Base-by-base conservation (phyloP, 1,284 basidiomycete genomes). In the Cutaneotrichosporon cutaneum region DNA sequence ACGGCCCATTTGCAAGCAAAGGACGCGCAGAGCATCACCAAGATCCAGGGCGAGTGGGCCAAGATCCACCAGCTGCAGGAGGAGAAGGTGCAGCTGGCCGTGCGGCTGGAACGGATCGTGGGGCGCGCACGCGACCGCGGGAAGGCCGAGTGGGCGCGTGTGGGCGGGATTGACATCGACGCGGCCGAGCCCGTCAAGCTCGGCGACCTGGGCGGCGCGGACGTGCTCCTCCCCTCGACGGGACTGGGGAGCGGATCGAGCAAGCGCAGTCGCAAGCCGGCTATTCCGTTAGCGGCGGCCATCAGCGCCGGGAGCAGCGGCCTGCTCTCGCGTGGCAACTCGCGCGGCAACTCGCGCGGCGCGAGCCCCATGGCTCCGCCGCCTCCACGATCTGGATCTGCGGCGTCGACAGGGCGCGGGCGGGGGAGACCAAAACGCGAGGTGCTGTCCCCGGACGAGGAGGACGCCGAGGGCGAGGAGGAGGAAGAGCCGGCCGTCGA, bases 21-120 rank as follows among this genome's bases (percentile, higher is more conserved):
- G 58, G 80, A 81, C 56, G 66, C 71, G 6, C 72, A 74, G 56
- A 68, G 68, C 3, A 60, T 80, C 10, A 65, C 68, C 30, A 79
- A 80, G 64, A 75, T 81, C 39, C 67, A 75, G 26, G 59, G 62
- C 14, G 80, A 81, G 65, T 81, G 77, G 71, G 68, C 52, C 18
- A 78, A 78, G 60, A 68, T 81, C 33, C 69, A 75, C 45, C 48
- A 61, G 9, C 60, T 80, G 14, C 78, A 80, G 63, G 68, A 72
- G n/a, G 80, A 80, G 53, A 81, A 81, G 69, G 67, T 76, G 30
- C 68, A 68, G 47, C 67, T 80, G 11, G 75, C 78, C 7, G 74
- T 76, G 50, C 64, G 77, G 45, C 68, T 81, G 59, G 74, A 75
- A 51, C 62, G 71, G 48, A 78, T 80, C 36, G 70, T 78, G 0